phyloP scores from a whole-genome alignment of 1,139 yeast species.

The Taiozyma sp. region DNA sequence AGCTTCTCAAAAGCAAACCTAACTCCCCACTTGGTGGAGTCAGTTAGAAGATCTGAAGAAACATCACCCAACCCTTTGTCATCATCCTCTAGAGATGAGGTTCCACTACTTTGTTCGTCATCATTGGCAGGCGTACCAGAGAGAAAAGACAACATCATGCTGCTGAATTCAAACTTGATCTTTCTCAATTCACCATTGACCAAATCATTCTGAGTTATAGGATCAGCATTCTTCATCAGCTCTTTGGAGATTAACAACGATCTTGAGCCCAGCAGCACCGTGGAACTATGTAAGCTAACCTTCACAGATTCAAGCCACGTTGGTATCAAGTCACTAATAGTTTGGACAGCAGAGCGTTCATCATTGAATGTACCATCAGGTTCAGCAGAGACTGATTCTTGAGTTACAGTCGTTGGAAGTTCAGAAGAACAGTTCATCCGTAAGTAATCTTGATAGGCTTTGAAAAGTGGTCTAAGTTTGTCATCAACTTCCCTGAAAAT shows the following conservation, averaged over 20 bases:
- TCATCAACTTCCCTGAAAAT: slow-evolving; percentile 16
- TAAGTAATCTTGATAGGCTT: neutral
- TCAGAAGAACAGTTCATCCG: neutral
- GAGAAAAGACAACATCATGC: slow-evolving; percentile 10
- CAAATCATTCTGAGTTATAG: slow-evolving; percentile 36
- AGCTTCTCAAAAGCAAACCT: slow-evolving; percentile 9
- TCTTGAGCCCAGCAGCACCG: slow-evolving; percentile 47
- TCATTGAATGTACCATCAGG: neutral
- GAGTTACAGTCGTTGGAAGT: neutral
- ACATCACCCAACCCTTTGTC: slow-evolving; percentile 30
- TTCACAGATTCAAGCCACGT: slow-evolving; percentile 14
- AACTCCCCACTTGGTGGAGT: slow-evolving; percentile 12
- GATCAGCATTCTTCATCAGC: slow-evolving; percentile 28
- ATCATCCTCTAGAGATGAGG: slow-evolving; percentile 23
- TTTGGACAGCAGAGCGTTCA: slow-evolving; percentile 5
- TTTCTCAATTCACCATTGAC: slow-evolving; percentile 38
- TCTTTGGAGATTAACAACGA: slow-evolving; percentile 51
- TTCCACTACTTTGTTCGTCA: slow-evolving; percentile 2
- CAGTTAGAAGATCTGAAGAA: slow-evolving; percentile 8
- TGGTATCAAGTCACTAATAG: slow-evolving; percentile 17
- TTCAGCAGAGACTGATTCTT: neutral
- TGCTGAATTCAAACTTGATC: slow-evolving; percentile 24
- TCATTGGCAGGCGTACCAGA: neutral
- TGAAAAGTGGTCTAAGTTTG: slow-evolving; percentile 12
- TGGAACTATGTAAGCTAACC: slow-evolving; percentile 21